Evolutionary conservation across 108 stramenopile genomes (phyloP).

Genomic region (Schizochytrium sp.): DNA sequence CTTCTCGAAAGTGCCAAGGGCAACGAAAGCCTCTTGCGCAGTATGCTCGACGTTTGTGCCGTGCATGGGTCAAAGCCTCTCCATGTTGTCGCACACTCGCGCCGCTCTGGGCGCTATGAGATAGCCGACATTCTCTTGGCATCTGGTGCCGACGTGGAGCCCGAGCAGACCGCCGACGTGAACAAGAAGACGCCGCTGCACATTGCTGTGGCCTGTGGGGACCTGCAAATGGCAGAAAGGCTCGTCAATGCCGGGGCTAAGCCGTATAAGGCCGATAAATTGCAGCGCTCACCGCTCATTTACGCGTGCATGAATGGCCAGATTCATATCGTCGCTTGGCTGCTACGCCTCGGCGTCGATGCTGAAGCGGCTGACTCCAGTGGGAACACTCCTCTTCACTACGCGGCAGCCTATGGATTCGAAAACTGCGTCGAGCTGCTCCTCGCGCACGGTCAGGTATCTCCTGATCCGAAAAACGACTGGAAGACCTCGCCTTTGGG

Average conservation of each 20-base stretch:
- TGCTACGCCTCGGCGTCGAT: background rate
- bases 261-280: background rate
- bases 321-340: background rate
- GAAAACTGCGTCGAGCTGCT: background rate
- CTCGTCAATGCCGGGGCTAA: background rate
- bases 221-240: background rate
- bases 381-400: background rate
- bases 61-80: background rate
- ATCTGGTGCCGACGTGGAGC: background rate
- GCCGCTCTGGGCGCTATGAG: background rate
- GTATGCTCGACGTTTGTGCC: background rate
- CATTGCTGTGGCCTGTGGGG: background rate
- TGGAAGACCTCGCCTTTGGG: background rate
- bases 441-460: background rate
- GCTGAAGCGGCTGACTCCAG: background rate
- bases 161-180: background rate
- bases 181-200: background rate
- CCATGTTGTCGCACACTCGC: background rate
- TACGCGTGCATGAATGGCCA: constrained; percentile 2
- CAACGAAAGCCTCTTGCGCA: background rate
- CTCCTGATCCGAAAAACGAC: background rate
- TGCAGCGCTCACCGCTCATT: background rate
- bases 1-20: background rate
- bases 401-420: background rate
- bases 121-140: background rate